Percentiles rank a stretch among this genome's conserved stretches.
phyloP scores from a whole-genome alignment of 176 grass and related monocot genomes.

The Carex kokanica region DNA sequence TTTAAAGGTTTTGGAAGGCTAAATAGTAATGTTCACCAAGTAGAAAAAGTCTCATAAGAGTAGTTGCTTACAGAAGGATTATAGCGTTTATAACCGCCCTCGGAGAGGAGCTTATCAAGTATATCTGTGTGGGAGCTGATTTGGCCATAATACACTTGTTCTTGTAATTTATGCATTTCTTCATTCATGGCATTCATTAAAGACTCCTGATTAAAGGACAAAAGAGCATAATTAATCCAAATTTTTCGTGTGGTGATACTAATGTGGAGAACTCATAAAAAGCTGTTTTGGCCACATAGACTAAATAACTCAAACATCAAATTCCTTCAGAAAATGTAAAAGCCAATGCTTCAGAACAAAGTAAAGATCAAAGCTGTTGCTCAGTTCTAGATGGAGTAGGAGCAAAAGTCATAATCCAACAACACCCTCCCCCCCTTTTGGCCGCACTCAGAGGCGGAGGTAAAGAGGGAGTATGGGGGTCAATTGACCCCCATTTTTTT shows the following conservation, averaged over 20 bases:
- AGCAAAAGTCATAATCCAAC: background rate
- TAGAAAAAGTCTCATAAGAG: slow-evolving; percentile 16
- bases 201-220: slow-evolving; percentile 48
- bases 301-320: background rate
- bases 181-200: slow-evolving; percentile 93
- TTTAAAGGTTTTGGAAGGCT: background rate
- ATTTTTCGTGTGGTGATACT: background rate
- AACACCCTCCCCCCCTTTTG: background rate
- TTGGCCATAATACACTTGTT: slow-evolving; percentile 99
- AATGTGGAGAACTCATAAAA: background rate
- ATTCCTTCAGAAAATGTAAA: background rate
- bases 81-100: slow-evolving; percentile 83
- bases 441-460: too few relatives aligned
- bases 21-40: slow-evolving; percentile 10
- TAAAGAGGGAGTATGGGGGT: too few relatives aligned
- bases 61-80: slow-evolving; percentile 65
- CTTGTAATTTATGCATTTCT: slow-evolving; percentile 95
- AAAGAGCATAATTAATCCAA: slow-evolving; percentile 12
- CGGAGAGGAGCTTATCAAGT: slow-evolving; percentile 86
- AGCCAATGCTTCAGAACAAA: background rate
- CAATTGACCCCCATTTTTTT: too few relatives aligned
- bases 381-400: background rate
- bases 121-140: slow-evolving; percentile 88
- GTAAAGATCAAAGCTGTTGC: background rate
- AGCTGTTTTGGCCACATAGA: background rate